These are phyloP conservation scores for Chlamydomonas reinhardtii DNA, from an alignment of 163 green algal species.

Conservation along the genomic window DNA sequence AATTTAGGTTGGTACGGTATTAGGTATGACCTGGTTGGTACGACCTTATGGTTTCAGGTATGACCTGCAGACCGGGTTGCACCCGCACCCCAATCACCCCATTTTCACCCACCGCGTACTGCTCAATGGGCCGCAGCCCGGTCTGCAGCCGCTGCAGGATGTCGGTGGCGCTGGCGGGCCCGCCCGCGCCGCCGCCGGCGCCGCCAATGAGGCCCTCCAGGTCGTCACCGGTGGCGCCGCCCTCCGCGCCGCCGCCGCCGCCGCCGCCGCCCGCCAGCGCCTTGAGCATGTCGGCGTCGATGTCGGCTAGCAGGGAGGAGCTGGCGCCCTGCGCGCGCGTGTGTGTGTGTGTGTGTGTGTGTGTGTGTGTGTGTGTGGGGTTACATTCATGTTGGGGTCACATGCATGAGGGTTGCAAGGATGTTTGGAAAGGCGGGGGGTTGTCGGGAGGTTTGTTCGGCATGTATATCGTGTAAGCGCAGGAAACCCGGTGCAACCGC, in stretches of 20 bases:
- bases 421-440: too few species aligned
- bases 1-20: too few species aligned
- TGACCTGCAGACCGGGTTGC: too few species aligned
- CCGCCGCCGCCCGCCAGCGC: slow-evolving; percentile 17
- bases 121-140: slow-evolving; percentile 56
- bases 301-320: slow-evolving; percentile 6
- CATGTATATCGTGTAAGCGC: too few species aligned
- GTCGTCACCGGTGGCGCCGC: neutral
- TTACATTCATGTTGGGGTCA: too few species aligned
- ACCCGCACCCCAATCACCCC: too few species aligned
- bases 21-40: too few species aligned
- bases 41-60: too few species aligned
- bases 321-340: neutral
- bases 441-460: too few species aligned
- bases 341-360: neutral
- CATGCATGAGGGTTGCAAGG: neutral
- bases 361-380: neutral
- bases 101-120: slow-evolving; percentile 52
- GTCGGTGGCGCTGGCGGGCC: slow-evolving; percentile 32
- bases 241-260: neutral
- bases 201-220: neutral
- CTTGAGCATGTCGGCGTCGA: slow-evolving; percentile 49
- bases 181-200: neutral
- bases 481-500: too few species aligned
- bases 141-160: slow-evolving; percentile 54